These are phyloP conservation scores for Kluyveromyces lactis DNA, from an alignment of 805 yeast genomes.

Conservation along the genomic window DNA sequence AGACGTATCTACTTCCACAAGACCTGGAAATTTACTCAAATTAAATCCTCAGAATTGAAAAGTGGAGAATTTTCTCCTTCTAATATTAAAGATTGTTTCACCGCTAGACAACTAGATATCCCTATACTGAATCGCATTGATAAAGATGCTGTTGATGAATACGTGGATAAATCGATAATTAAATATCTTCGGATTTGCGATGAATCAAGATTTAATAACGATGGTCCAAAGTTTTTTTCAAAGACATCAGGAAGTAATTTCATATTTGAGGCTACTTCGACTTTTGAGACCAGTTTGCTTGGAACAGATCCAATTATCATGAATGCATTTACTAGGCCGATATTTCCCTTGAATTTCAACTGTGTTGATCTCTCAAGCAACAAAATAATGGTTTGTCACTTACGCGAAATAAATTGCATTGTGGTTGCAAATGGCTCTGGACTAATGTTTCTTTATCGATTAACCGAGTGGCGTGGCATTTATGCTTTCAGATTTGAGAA, in stretches of 20 bases:
- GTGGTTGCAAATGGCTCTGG: conserved; percentile 23
- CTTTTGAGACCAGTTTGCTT: conserved; percentile 8
- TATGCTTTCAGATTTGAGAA: conserved; percentile 26
- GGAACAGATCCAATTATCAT: conserved; percentile 18
- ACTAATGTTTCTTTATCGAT: conserved; percentile 17
- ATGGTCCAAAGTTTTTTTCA: conserved; percentile 11
- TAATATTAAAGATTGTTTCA: conserved; percentile 2
- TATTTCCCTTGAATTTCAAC: conserved; percentile 15
- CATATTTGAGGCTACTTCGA: conserved; percentile 13
- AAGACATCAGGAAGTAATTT: conserved; percentile 13
- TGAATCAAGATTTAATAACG: conserved; percentile 6
- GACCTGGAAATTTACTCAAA: background rate
- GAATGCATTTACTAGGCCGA: conserved; percentile 17
- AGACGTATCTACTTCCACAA: too few species aligned
- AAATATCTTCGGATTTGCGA: background rate
- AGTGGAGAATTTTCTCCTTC: background rate
- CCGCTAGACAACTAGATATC: conserved; percentile 11
- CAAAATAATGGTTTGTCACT: conserved; percentile 16
- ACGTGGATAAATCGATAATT: background rate
- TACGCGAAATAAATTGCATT: conserved; percentile 20
- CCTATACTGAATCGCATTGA: conserved; percentile 13
- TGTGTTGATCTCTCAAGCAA: conserved; percentile 9
- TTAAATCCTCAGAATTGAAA: too few species aligned
- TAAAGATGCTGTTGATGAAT: conserved; percentile 11
- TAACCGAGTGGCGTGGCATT: conserved; percentile 22